These are phyloP conservation scores for Hibiscus trionum DNA, from an alignment of 345 rosid species.

Conservation along the genomic window DNA sequence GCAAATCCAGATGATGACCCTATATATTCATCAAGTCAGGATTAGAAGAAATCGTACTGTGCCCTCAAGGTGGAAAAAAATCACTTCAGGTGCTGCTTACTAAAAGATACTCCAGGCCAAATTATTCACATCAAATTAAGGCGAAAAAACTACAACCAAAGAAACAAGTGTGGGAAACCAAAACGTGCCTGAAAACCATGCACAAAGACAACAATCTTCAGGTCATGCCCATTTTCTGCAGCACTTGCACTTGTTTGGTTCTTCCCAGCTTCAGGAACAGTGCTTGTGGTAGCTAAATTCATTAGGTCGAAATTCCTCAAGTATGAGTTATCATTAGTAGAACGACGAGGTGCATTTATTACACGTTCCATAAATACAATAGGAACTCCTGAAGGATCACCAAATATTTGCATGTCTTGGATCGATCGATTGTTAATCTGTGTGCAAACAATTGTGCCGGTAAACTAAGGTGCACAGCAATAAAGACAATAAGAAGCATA, in stretches of 20 bases:
- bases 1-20: slow-evolving; percentile 97
- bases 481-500: background rate
- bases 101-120: background rate
- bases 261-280: slow-evolving; percentile 28
- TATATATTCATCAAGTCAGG: slow-evolving; percentile 15
- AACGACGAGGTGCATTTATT: slow-evolving; percentile 72
- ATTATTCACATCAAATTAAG: background rate
- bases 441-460: slow-evolving; percentile 15
- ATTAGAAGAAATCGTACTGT: background rate
- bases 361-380: slow-evolving; percentile 81
- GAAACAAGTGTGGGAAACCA: background rate
- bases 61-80: background rate
- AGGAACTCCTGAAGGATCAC: slow-evolving; percentile 76
- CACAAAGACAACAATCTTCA: slow-evolving; percentile 79
- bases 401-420: slow-evolving; percentile 88
- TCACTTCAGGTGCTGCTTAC: background rate
- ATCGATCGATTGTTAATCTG: slow-evolving; percentile 85
- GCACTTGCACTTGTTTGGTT: slow-evolving; percentile 20
- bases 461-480: slow-evolving; percentile 10
- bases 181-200: slow-evolving; percentile 93
- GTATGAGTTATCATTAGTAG: slow-evolving; percentile 73
- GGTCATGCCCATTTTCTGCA: slow-evolving; percentile 36
- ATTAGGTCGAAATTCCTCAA: slow-evolving; percentile 56
- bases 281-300: slow-evolving; percentile 25
- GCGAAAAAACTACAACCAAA: background rate